Base-by-base conservation (phyloP, 139 green algal species). In the Chlamydomonas applanata region DNA sequence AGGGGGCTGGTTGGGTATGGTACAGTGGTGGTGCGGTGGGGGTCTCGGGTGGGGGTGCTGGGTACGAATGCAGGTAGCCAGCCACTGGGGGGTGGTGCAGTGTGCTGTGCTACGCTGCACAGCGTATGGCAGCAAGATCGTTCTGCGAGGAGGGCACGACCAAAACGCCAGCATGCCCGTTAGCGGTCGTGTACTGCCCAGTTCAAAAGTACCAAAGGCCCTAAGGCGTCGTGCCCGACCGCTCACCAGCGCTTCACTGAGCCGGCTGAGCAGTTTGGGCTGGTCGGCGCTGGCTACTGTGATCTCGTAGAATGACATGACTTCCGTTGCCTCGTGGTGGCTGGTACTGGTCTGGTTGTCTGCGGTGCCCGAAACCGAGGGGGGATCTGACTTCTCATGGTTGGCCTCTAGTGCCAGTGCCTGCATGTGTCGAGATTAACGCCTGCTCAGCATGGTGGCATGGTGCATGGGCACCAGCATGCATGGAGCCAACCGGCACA, bases 251-350 rank as follows among this genome's bases (percentile, higher is more conserved):
- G 84, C 90, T 53, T 96, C 88, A 20, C 90, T 95, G 0, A 98
- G 81, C 27, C 91, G 78, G 85, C 88, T 94, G 3, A 98, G 86
- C 45, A 97, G 86, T 76, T 97, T 97, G 40, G 93, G 93, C 84
- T 95, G 90, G 81, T 98, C 93, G 56, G 89, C 83, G n/a, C 88
- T 92, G 2, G 90, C 90, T 25, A 98, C 88, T 20, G 93, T 97
- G 34, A 98, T 91, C 71, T 98, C 94, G 69, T 94, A 97, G 65
- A 97, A 97, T 4, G 83, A 83, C 35, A 78, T 76, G 52, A 81
- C 57, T 20, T 79, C 61, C 61, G 44, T 24, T 2, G 34, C 22
- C 7, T 30, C 35, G 34, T 52, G 17, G 20, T 68, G 36, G n/a
- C 20, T 62, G 45, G 17, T 69, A 44, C 54, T 83, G 59, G 63